These are phyloP conservation scores for Chloris gayana DNA, from an alignment of 176 grass and related monocot genomes.

Conservation along the genomic window DNA sequence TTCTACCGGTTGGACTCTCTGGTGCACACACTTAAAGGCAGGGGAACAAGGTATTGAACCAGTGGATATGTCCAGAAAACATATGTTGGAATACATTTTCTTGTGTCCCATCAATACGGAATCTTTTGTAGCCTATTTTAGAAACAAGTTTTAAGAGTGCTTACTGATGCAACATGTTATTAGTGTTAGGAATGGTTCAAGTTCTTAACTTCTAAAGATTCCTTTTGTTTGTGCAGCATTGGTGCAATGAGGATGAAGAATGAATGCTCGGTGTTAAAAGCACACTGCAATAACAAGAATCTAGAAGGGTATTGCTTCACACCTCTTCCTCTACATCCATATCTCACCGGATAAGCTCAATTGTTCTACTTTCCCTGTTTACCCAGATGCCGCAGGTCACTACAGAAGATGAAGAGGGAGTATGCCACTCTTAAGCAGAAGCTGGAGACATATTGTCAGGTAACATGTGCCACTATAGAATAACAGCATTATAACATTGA, in stretches of 20 bases:
- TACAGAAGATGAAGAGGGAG: conserved; percentile 76
- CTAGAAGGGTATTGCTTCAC: conserved; percentile 51
- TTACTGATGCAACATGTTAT: conserved; percentile 2
- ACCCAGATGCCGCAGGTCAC: conserved; percentile 64
- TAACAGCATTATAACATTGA: conserved; percentile 2
- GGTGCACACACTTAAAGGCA: conserved; percentile 69
- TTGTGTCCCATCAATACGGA: background rate
- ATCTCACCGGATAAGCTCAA: conserved; percentile 1
- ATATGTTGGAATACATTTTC: background rate
- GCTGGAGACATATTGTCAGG: conserved; percentile 77
- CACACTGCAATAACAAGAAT: conserved; percentile 53
- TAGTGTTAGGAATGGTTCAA: conserved; percentile 18
- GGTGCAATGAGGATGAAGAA: conserved; percentile 69
- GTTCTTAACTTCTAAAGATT: background rate
- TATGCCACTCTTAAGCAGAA: conserved; percentile 63
- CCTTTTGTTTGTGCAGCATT: conserved; percentile 49
- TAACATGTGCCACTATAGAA: background rate
- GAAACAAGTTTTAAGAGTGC: conserved; percentile 8
- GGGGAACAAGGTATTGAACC: conserved; percentile 57
- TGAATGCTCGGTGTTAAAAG: conserved; percentile 60
- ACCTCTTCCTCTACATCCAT: background rate
- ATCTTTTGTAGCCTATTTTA: conserved; percentile 9
- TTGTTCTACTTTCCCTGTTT: conserved; percentile 5
- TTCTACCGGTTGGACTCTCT: conserved; percentile 55
- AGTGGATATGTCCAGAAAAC: conserved; percentile 35